Evolutionary conservation across 2,329 filamentous ascomycete species (phyloP).

Genomic region (Xylaria digitata): DNA sequence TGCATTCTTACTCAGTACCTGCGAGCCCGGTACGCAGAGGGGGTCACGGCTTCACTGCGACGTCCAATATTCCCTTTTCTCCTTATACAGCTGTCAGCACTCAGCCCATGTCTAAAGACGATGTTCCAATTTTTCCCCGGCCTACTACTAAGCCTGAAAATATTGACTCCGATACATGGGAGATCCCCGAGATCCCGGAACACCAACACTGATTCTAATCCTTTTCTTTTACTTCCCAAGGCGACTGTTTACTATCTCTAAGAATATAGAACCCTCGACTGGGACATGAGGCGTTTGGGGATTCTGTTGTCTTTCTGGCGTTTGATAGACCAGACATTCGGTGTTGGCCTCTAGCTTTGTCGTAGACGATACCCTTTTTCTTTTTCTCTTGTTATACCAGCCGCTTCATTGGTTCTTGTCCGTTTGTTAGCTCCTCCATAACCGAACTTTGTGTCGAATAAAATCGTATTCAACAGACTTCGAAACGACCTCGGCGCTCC

Average conservation of each 20-base stretch:
- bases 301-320: not conserved
- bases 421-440: not conserved
- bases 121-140: slow-evolving; percentile 29
- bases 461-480: not conserved
- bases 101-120: slow-evolving; percentile 30
- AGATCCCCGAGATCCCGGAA: slow-evolving; percentile 38
- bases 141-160: slow-evolving; percentile 28
- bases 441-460: not conserved
- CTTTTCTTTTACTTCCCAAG: not conserved
- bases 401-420: slow-evolving; percentile 1
- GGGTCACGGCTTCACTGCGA: slow-evolving; percentile 45
- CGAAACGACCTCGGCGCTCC: not conserved
- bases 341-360: slow-evolving; percentile 16
- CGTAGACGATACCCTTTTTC: slow-evolving; percentile 35
- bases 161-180: slow-evolving; percentile 24
- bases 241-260: not conserved
- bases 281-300: slow-evolving; percentile 19
- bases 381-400: not conserved
- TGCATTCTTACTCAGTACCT: slow-evolving; percentile 39
- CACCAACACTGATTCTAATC: slow-evolving; percentile 20
- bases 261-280: no score
- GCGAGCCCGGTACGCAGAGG: slow-evolving; percentile 39
- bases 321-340: slow-evolving; percentile 12
- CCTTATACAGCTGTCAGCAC: slow-evolving; percentile 31
- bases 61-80: slow-evolving; percentile 46